Conservation (phyloP, 495 filamentous ascomycete genomes). For the Penicillium bialowiezense region DNA sequence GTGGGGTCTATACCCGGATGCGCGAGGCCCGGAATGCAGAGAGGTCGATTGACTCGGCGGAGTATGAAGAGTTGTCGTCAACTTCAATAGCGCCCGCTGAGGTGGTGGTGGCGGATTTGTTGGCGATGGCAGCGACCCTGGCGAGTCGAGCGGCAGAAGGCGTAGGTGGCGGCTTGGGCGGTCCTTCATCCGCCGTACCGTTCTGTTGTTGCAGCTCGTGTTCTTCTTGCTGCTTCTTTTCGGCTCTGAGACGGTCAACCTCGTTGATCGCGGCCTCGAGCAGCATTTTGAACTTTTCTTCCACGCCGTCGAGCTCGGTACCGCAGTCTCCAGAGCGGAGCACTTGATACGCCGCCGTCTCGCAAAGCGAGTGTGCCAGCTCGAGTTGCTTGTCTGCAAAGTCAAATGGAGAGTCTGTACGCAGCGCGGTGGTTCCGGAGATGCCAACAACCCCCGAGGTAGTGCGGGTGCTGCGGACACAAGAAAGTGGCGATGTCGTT, state of each 20-base stretch:
- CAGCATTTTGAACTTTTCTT: slow-evolving; percentile 48
- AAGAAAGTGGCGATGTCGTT: slow-evolving; percentile 8
- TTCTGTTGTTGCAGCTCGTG: slow-evolving; percentile 13
- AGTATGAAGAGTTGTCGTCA: slow-evolving; percentile 36
- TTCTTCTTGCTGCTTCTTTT: slow-evolving; percentile 31
- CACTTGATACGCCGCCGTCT: slow-evolving; percentile 82
- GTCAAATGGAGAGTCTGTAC: slow-evolving; percentile 53
- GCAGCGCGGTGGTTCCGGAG: slow-evolving; percentile 6
- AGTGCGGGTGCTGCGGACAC: slow-evolving; percentile 32
- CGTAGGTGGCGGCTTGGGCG: slow-evolving; percentile 15
- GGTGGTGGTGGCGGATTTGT: slow-evolving; percentile 10
- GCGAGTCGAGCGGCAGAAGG: slow-evolving; percentile 21
- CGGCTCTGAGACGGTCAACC: slow-evolving; percentile 34
- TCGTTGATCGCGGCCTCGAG: slow-evolving; percentile 39
- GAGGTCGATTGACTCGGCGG: slow-evolving; percentile 41
- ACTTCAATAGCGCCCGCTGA: slow-evolving; percentile 37
- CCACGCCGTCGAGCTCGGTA: slow-evolving; percentile 67
- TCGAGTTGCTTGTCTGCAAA: slow-evolving; percentile 73
- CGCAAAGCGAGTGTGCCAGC: slow-evolving; percentile 73
- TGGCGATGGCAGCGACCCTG: slow-evolving; percentile 15
- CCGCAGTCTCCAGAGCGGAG: slow-evolving; percentile 78
- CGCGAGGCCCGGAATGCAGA: slow-evolving; percentile 40
- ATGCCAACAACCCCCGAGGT: slow-evolving; percentile 18
- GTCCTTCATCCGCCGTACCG: slow-evolving; percentile 15
- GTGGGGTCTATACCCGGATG: slow-evolving; percentile 18